A percentile compares a stretch with the other conserved stretches of the same genome.
These are phyloP conservation scores for Oxytropis ochrocephala DNA, from an alignment of 306 rosid species.

Conservation along the genomic window DNA sequence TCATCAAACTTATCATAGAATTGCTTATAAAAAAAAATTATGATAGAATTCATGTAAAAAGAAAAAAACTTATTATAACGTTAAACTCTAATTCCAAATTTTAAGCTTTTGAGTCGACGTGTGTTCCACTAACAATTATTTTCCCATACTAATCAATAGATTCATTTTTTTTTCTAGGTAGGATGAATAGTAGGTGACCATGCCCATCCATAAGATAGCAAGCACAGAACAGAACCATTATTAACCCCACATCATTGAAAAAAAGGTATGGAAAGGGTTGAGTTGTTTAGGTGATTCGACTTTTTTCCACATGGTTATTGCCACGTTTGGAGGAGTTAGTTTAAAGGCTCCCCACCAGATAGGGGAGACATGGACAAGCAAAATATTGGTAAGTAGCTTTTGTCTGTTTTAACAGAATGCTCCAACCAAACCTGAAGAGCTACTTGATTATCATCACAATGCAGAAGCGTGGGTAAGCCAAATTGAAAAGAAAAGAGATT, in stretches of 20 bases:
- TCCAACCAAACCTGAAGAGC: background rate
- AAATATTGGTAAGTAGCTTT: slow-evolving; percentile 23
- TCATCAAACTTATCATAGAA: too few species aligned
- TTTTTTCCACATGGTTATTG: slow-evolving; percentile 32
- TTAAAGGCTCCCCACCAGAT: slow-evolving; percentile 21
- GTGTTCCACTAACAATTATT: slow-evolving; percentile 27
- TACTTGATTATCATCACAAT: too few species aligned
- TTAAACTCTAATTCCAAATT: background rate
- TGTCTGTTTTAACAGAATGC: slow-evolving; percentile 15
- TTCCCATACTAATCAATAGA: background rate
- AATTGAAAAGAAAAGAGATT: too few species aligned
- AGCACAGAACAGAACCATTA: slow-evolving; percentile 7
- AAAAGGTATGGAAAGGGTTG: background rate
- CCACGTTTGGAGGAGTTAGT: slow-evolving; percentile 17
- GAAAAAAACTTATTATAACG: too few species aligned
- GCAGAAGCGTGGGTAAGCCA: too few species aligned
- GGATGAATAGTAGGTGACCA: slow-evolving; percentile 8
- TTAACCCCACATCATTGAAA: slow-evolving; percentile 18
- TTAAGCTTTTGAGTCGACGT: background rate
- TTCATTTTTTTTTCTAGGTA: background rate
- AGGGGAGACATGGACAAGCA: slow-evolving; percentile 22
- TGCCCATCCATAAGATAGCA: slow-evolving; percentile 21
- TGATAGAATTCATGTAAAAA: too few species aligned
- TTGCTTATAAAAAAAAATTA: too few species aligned
- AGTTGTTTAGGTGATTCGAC: slow-evolving; percentile 28